Percentiles rank a stretch among this genome's conserved stretches.
Evolutionary conservation across 345 rosid genomes (phyloP).

Genomic region (Brassica cretica): DNA sequence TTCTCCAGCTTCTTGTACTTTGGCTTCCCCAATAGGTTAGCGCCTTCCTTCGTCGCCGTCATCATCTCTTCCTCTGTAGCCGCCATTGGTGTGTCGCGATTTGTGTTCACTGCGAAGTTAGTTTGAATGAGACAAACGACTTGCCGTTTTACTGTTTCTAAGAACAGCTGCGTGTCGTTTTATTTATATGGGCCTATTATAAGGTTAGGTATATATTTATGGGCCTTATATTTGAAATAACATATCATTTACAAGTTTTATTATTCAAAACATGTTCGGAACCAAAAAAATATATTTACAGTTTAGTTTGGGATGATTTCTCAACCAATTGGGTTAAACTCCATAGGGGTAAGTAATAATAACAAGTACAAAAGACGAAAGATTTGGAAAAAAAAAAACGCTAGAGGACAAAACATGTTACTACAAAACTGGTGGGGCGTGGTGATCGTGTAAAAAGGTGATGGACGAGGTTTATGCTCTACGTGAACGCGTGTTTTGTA

Average conservation of each 20-base stretch:
- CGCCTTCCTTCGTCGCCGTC: slow-evolving; percentile 58
- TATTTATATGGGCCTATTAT: background rate
- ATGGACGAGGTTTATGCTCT: slow-evolving; percentile 32
- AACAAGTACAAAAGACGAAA: background rate
- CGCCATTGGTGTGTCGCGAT: slow-evolving; percentile 32
- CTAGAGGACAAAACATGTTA: slow-evolving; percentile 32
- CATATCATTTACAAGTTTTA: background rate
- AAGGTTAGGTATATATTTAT: background rate
- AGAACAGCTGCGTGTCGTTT: slow-evolving; percentile 21
- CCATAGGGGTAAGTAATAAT: slow-evolving; percentile 3
- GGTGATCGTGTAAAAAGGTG: slow-evolving; percentile 13
- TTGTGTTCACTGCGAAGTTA: slow-evolving; percentile 3
- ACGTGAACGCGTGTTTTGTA: slow-evolving; percentile 30
- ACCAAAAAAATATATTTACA: background rate
- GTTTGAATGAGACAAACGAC: slow-evolving; percentile 3
- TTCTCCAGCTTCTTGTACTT: slow-evolving; percentile 62
- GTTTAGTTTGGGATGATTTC: slow-evolving; percentile 16
- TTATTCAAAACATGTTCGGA: background rate
- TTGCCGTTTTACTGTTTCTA: slow-evolving; percentile 26
- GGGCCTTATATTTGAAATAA: background rate
- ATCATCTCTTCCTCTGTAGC: slow-evolving; percentile 32
- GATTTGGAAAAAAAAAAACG: background rate
- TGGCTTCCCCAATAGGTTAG: slow-evolving; percentile 64
- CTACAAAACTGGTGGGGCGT: slow-evolving; percentile 33
- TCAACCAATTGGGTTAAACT: slow-evolving; percentile 33